Percentiles rank a stretch among this genome's conserved stretches.
These are phyloP conservation scores for Malus hybrid DNA, from an alignment of 331 rosid genomes.

Conservation along the genomic window DNA sequence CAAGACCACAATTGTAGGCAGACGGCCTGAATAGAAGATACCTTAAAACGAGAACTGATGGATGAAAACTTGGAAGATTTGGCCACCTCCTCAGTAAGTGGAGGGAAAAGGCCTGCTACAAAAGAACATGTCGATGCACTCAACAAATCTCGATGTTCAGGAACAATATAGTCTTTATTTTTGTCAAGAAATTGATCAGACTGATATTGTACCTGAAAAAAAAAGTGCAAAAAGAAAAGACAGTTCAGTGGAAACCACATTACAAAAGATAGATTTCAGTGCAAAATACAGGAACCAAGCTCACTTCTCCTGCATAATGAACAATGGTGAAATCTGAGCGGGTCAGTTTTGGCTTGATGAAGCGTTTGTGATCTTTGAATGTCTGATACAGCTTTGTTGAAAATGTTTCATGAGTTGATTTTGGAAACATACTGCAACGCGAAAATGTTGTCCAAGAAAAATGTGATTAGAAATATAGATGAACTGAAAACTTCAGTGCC, in stretches of 20 bases:
- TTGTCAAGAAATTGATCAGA: slow-evolving; percentile 84
- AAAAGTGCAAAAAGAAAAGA: slow-evolving; percentile 11
- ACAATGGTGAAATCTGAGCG: slow-evolving; percentile 74
- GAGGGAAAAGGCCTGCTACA: slow-evolving; percentile 72
- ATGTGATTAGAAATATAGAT: background rate
- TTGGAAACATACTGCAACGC: slow-evolving; percentile 77
- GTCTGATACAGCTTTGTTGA: slow-evolving; percentile 79
- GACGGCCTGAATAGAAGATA: slow-evolving; percentile 15
- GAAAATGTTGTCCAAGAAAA: slow-evolving; percentile 8
- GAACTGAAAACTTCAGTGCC: background rate
- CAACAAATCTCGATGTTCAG: slow-evolving; percentile 87
- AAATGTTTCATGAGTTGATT: slow-evolving; percentile 88
- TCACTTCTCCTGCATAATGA: slow-evolving; percentile 92
- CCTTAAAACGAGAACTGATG: slow-evolving; percentile 87
- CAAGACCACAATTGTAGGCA: background rate
- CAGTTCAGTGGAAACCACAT: slow-evolving; percentile 9
- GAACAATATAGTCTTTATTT: slow-evolving; percentile 86
- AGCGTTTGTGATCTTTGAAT: slow-evolving; percentile 80
- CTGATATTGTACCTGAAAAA: slow-evolving; percentile 81
- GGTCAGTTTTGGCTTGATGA: slow-evolving; percentile 82
- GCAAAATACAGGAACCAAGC: slow-evolving; percentile 24
- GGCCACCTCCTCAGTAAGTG: slow-evolving; percentile 66
- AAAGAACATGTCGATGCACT: slow-evolving; percentile 74
- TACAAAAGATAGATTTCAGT: slow-evolving; percentile 4
- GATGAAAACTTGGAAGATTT: slow-evolving; percentile 85